These are phyloP conservation scores for Psilocybe sp. DNA, from an alignment of 768 basidiomycete species.

Conservation along the genomic window DNA sequence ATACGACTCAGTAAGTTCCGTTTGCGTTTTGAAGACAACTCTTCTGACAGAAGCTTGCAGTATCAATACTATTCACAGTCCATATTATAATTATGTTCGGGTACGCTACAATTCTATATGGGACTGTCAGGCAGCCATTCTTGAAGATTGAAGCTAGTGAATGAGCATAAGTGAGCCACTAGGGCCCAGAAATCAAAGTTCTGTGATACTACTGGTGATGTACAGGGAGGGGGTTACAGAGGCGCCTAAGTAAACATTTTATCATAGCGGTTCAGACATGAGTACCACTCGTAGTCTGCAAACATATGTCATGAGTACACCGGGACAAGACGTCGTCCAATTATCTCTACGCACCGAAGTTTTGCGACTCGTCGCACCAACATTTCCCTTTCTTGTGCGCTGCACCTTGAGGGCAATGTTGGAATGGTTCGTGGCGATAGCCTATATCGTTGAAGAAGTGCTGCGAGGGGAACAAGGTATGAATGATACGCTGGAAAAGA, in stretches of 20 bases:
- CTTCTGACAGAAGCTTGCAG: constrained; percentile 32
- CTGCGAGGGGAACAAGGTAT: constrained; percentile 13
- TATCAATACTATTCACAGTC: constrained; percentile 95
- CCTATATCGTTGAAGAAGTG: constrained; percentile 96
- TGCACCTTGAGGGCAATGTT: constrained; percentile 84
- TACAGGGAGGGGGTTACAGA: constrained; percentile 5
- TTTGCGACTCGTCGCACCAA: constrained; percentile 75
- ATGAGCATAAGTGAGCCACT: not conserved
- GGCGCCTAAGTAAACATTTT: constrained; percentile 40
- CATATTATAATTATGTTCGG: constrained; percentile 47
- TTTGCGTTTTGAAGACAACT: not conserved
- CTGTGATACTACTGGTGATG: not conserved
- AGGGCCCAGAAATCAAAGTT: constrained; percentile 1
- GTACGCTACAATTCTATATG: not conserved
- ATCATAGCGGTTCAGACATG: constrained; percentile 80
- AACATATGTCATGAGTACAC: not conserved
- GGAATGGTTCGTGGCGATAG: constrained; percentile 92
- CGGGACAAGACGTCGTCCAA: not conserved
- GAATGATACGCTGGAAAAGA: not conserved
- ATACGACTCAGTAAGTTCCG: constrained; percentile 80
- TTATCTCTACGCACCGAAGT: constrained; percentile 54
- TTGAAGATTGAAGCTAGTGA: too few species aligned
- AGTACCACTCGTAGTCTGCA: constrained; percentile 83
- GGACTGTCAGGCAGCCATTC: too few species aligned
- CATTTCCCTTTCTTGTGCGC: constrained; percentile 77